These are phyloP conservation scores for Rhizopus delemar DNA, from an alignment of 371 early-diverging fungal species.

Conservation along the genomic window DNA sequence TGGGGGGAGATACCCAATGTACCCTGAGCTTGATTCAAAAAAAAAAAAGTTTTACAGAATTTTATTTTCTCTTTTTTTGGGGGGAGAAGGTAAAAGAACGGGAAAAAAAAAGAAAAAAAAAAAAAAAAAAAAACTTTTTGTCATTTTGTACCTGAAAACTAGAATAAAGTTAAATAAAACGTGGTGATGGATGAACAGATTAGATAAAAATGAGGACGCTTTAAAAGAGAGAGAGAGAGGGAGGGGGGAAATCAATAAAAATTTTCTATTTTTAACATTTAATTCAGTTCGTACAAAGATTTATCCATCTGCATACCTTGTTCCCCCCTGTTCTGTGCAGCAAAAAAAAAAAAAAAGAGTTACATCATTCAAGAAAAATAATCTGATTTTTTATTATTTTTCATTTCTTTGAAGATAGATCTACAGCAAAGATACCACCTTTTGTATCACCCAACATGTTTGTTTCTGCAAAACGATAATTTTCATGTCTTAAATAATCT, in stretches of 20 bases:
- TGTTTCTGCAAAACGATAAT: slow-evolving; percentile 49
- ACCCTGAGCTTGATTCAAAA: neutral
- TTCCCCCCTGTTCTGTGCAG: too few species aligned
- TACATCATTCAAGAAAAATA: neutral
- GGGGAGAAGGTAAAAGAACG: neutral
- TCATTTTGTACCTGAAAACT: slow-evolving; percentile 2
- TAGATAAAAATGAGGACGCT: too few species aligned
- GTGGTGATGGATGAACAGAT: neutral
- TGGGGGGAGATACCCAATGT: neutral
- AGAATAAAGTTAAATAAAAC: neutral
- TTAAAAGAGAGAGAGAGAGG: too few species aligned
- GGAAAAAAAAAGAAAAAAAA: slow-evolving; percentile 1
- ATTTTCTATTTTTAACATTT: too few species aligned
- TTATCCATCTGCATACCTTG: too few species aligned
- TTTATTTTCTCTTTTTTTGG: neutral
- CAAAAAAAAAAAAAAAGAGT: too few species aligned
- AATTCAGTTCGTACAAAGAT: too few species aligned
- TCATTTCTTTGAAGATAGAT: slow-evolving; percentile 20
- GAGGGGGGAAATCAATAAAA: too few species aligned
- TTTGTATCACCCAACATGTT: slow-evolving; percentile 43
- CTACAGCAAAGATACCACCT: slow-evolving; percentile 52
- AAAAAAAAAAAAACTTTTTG: slow-evolving; percentile 1
- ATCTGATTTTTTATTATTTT: slow-evolving; percentile 9
- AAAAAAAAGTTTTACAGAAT: slow-evolving; percentile 1
- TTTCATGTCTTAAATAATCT: slow-evolving; percentile 29